Base-by-base conservation (phyloP, 208 protist species). In the Naegleria lovaniensis region DNA sequence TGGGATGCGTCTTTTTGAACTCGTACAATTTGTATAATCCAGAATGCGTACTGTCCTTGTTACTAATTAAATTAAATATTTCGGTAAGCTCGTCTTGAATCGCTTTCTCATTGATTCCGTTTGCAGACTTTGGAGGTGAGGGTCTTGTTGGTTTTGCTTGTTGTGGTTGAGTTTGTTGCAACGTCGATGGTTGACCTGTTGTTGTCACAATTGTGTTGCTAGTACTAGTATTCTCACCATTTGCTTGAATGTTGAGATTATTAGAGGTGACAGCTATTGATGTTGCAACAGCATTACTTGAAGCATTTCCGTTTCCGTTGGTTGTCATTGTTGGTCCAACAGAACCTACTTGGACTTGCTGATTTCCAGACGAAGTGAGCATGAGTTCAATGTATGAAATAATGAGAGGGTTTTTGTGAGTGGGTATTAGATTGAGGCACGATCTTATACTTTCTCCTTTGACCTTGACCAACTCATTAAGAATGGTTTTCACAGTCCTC, bases 401-500 rank as follows among this genome's bases (percentile, higher is more conserved):
- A 91, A 92, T 92, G 1, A 92, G 25, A 5, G 91, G 79, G 67
- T 86, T 92, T 75, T 91, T 86, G 36, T 88, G 85, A 0, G 92
- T 92, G 16, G 91, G 85, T 0, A 92, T 87, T 0, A 88, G 58
- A 11, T 13, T n/a, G 6, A 92, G 43, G 83, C 41, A 84, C 2
- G 86, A 40, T 59, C 79, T 58, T 29, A 92, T 92, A n/a, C 29
- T 55, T 83, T 29, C 19, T 79, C 91, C 91, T 13, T 91, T 92
- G 2, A 90, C 59, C 15, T 92, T 92, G 5, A 92, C 91, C 22
- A 94, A 90, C 87, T 93, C 95, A 91, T 97, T 95, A 85, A 97
- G 91, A 40, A 97, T 94, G 0, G 96, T 97, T 93, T 97, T 97
- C 36, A 97, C 93, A 5, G 95, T 97, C 67, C 96, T 94, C 40